Evolutionary conservation across 1,139 yeast species (phyloP), one percentile per base, ranked within the genome.

Genomic region (Yamadazyma kanchanaburiensis): DNA sequence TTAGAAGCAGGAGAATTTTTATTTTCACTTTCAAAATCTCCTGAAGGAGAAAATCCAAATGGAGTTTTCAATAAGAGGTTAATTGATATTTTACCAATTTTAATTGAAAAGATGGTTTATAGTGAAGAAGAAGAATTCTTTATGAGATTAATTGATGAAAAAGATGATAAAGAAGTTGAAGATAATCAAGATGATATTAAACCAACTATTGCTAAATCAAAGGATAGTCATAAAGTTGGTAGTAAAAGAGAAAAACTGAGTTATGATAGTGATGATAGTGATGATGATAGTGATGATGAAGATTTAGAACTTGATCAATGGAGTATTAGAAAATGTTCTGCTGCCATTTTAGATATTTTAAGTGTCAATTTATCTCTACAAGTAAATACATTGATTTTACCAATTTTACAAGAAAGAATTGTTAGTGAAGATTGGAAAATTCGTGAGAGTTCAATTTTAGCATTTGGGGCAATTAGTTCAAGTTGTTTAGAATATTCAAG

Each of bases 1-100:
- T 64, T 88, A 29, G 96, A 88, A 53, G 97, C 95, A 3, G 87
- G 96, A 57, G 98, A 91, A 58, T 88, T 91, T 47, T 64, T 94
- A 40, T 69, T 91, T 31, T 79, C 85, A 2, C 67, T 91, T 34
- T 78, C 94, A 1, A 82, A 87, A 9, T 49, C 62, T 11, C 50
- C 62, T 1, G 60, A 53, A 23, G 61, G 77, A 11, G 75, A 74
- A 31, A 56, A 70, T 3, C 74, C 80, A 28, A 60, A 58, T 13
- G 62, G 63, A 15, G 51, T 74, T 3, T 70, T 85, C 35, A 58
- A 56, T 27, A 80, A 83, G 2, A 76, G 75, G 45, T 64, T 94
- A 32, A 62, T 68, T 9, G 56, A 61, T 12, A 76, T 91, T 14
- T 56, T 91, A 17, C 96, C 97, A 0, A 77, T 81, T 2, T 60